Percentiles rank a stretch among this genome's conserved stretches.
These are phyloP conservation scores for Evernia prunastri DNA, from an alignment of 495 filamentous ascomycete species.

Conservation along the genomic window DNA sequence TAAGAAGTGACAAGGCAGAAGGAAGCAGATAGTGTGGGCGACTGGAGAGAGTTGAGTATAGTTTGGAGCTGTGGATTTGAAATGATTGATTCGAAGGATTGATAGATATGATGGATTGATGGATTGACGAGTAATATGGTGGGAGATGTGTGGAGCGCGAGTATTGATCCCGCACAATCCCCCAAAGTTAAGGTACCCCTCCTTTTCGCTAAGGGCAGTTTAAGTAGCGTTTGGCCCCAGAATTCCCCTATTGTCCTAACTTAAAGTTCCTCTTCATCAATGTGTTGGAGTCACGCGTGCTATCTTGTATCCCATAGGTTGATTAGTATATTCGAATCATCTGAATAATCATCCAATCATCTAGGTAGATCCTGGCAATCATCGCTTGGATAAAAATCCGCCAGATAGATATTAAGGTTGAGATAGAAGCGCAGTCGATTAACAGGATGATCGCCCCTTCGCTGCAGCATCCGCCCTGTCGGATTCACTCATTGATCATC, in stretches of 20 bases:
- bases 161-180: background rate
- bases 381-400: background rate
- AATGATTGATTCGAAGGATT: background rate
- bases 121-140: too few relatives aligned
- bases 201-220: background rate
- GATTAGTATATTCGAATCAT: too few relatives aligned
- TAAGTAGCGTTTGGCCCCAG: background rate
- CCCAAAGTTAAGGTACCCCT: background rate
- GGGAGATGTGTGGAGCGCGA: background rate
- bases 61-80: background rate
- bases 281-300: too few relatives aligned
- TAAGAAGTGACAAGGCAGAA: too few relatives aligned
- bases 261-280: too few relatives aligned
- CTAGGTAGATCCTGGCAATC: too few relatives aligned
- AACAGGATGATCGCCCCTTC: background rate
- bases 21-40: too few relatives aligned
- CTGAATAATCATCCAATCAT: too few relatives aligned
- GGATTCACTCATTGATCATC: background rate
- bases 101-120: too few relatives aligned
- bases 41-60: background rate
- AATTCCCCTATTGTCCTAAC: background rate
- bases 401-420: background rate
- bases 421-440: background rate
- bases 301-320: background rate
- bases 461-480: too few relatives aligned